phyloP scores from a whole-genome alignment of 2,329 filamentous ascomycete species.

The Fusarium napiforme region DNA sequence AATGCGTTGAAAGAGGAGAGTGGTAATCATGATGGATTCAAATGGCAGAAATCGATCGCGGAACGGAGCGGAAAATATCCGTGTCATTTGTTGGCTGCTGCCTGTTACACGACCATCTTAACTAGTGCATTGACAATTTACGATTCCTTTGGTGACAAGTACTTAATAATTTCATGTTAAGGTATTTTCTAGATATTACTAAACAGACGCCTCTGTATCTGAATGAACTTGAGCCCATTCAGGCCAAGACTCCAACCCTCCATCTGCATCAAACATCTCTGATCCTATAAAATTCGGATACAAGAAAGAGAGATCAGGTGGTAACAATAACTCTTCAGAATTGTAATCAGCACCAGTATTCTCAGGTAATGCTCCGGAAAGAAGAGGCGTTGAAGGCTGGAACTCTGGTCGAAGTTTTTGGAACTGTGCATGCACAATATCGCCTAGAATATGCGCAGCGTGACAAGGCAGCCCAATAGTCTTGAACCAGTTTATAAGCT shows the following conservation, averaged over 20 bases:
- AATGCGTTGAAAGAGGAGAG: too few relatives aligned
- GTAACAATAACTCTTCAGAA: not conserved
- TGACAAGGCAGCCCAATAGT: slow-evolving; percentile 43
- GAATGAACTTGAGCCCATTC: slow-evolving; percentile 11
- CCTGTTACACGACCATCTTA: not conserved
- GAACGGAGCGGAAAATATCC: not conserved
- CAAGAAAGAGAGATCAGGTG: slow-evolving; percentile 8
- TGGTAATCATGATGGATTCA: not conserved
- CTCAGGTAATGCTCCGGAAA: not conserved
- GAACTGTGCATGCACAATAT: slow-evolving; percentile 40
- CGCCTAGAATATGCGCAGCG: slow-evolving; percentile 39
- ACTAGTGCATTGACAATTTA: not conserved
- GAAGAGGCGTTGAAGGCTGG: not conserved
- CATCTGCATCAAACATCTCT: slow-evolving; percentile 12
- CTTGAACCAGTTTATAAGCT: slow-evolving; percentile 39
- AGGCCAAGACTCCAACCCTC: slow-evolving; percentile 9
- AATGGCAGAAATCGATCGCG: not conserved
- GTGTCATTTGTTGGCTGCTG: not conserved
- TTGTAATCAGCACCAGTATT: not conserved
- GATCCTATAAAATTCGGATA: slow-evolving; percentile 22
- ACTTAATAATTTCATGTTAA: not conserved
- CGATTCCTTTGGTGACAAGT: too few relatives aligned
- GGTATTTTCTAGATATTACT: not conserved
- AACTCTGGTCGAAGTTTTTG: slow-evolving; percentile 33
- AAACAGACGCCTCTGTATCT: not conserved